Percentiles rank a stretch among this genome's conserved stretches.
Evolutionary conservation across 2,329 filamentous ascomycete species (phyloP).

Genomic region (Sarocladium brachiariae): DNA sequence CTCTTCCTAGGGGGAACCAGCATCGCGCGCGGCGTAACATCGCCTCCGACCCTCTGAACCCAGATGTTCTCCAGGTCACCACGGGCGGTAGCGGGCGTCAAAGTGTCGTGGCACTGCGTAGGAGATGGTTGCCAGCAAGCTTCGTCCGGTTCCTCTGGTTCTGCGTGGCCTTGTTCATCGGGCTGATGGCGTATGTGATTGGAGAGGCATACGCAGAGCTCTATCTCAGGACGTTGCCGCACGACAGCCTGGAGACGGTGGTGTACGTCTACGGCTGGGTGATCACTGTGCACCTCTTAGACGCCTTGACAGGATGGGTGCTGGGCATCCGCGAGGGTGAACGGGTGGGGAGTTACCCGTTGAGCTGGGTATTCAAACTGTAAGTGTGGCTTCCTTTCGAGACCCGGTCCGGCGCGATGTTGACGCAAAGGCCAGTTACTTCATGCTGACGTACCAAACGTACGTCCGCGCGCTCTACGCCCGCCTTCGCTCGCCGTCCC

Average conservation of each 20-base stretch:
- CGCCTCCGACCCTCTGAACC: constrained; percentile 22
- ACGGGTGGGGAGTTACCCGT: constrained; percentile 61
- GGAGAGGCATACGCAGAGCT: constrained; percentile 65
- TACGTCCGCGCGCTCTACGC: constrained; percentile 65
- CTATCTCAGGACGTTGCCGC: constrained; percentile 59
- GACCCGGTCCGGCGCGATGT: background rate
- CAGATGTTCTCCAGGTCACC: constrained; percentile 11
- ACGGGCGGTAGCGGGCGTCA: background rate
- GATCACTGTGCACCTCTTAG: constrained; percentile 56
- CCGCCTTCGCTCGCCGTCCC: constrained; percentile 55
- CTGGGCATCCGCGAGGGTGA: constrained; percentile 59
- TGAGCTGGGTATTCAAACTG: constrained; percentile 66
- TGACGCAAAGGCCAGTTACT: constrained; percentile 41
- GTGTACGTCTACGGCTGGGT: constrained; percentile 68
- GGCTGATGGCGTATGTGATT: constrained; percentile 58
- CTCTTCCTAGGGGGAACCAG: constrained; percentile 23
- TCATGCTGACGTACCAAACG: constrained; percentile 64
- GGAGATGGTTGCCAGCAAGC: constrained; percentile 56
- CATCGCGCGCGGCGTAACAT: constrained; percentile 25
- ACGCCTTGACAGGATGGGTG: constrained; percentile 60
- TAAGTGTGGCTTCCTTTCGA: constrained; percentile 27
- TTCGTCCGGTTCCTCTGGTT: constrained; percentile 67
- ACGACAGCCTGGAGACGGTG: constrained; percentile 59
- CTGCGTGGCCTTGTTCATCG: constrained; percentile 55
- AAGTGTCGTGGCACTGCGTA: constrained; percentile 33